A percentile compares a stretch with the other conserved stretches of the same genome.
phyloP scores from a whole-genome alignment of 129 eudicot species.

The Tanacetum coccineum region DNA sequence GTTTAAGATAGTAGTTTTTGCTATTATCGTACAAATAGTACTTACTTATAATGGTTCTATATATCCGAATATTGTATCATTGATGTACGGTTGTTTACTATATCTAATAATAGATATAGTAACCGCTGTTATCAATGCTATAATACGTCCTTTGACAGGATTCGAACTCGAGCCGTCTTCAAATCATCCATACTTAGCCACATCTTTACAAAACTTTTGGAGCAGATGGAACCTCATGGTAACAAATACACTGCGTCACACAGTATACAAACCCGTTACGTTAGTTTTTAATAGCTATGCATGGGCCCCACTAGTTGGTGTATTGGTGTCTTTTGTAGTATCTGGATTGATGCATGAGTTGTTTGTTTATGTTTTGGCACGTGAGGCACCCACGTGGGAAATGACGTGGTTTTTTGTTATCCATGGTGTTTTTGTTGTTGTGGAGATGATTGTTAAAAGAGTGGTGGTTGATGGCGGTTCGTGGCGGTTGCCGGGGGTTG shows the following conservation, averaged over 20 bases:
- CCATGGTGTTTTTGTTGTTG: slow-evolving; percentile 56
- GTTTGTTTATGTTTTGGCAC: slow-evolving; percentile 42
- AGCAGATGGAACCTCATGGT: slow-evolving; percentile 54
- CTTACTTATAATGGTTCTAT: background rate
- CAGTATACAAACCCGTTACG: slow-evolving; percentile 35
- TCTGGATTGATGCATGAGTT: slow-evolving; percentile 61
- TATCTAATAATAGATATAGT: slow-evolving; percentile 29
- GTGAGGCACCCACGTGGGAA: slow-evolving; percentile 53
- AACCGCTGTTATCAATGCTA: background rate
- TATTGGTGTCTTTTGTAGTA: slow-evolving; percentile 19
- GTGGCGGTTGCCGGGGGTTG: slow-evolving; percentile 32
- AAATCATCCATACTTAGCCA: slow-evolving; percentile 36
- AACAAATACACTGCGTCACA: slow-evolving; percentile 29
- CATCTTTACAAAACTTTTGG: slow-evolving; percentile 48
- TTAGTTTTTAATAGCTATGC: background rate
- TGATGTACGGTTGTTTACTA: slow-evolving; percentile 23
- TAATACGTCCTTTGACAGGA: slow-evolving; percentile 20
- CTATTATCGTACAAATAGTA: slow-evolving; percentile 1
- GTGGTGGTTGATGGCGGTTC: slow-evolving; percentile 17
- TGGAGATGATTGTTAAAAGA: slow-evolving; percentile 55
- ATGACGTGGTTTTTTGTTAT: slow-evolving; percentile 57
- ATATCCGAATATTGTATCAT: slow-evolving; percentile 15
- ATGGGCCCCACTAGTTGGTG: slow-evolving; percentile 33
- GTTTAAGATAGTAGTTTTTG: slow-evolving; percentile 2
- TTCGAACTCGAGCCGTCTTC: slow-evolving; percentile 39